phyloP scores from a whole-genome alignment of 352 stramenopile genomes.

The Globisporangium ultimum region DNA sequence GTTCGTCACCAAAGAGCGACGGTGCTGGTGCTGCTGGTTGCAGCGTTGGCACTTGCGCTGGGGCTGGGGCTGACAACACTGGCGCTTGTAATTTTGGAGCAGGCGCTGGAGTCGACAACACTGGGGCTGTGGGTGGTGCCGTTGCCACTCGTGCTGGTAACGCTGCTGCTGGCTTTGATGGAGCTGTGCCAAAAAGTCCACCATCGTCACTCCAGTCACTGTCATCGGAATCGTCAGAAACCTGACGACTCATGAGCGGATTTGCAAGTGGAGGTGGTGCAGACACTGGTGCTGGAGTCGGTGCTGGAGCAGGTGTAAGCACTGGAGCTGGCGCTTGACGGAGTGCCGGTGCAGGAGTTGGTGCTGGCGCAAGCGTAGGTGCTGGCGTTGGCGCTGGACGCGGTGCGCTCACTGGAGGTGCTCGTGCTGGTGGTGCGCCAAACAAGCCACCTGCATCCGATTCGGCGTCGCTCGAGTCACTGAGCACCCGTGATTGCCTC shows the following conservation, averaged over 20 bases:
- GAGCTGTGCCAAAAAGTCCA: constrained; percentile 44
- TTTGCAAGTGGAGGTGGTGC: constrained; percentile 23
- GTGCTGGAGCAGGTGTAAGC: constrained; percentile 1
- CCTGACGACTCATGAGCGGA: constrained; percentile 40
- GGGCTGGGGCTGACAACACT: constrained; percentile 13
- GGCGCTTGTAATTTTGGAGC: constrained; percentile 9
- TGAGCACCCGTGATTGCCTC: constrained; percentile 30
- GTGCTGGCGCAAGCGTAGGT: constrained; percentile 1
- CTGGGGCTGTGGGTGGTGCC: constrained; percentile 9
- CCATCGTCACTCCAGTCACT: constrained; percentile 65
- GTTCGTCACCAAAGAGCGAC: constrained; percentile 22
- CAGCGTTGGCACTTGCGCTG: constrained; percentile 3
- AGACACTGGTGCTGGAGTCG: constrained; percentile 14
- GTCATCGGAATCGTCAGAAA: constrained; percentile 40
- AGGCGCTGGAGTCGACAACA: constrained; percentile 9
- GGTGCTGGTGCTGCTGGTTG: constrained; percentile 3
- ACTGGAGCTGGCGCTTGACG: constrained; percentile 7
- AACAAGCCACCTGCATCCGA: constrained; percentile 62
- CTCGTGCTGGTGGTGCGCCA: constrained; percentile 27
- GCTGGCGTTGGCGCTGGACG: constrained; percentile 5
- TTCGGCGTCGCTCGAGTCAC: constrained; percentile 56
- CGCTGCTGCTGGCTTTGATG: constrained; percentile 21
- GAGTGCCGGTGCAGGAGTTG: constrained; percentile 6
- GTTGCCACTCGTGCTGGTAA: constrained; percentile 12
- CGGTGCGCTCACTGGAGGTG: constrained; percentile 7